Evolutionary conservation across 2,329 filamentous ascomycete genomes (phyloP).

Genomic region (Claviceps cyperi): DNA sequence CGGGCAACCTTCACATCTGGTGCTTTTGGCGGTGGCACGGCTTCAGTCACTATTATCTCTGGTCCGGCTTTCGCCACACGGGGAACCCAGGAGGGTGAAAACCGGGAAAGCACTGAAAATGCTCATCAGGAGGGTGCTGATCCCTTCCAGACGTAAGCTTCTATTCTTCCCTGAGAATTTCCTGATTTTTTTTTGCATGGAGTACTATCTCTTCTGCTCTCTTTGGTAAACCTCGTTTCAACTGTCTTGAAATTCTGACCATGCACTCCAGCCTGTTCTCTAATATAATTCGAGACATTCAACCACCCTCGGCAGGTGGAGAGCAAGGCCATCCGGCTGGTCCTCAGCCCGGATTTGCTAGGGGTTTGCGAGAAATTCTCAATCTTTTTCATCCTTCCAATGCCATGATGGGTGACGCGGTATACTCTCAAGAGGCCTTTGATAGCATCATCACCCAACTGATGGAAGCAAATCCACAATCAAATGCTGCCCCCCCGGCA

Average conservation of each 20-base stretch:
- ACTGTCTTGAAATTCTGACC: conserved; percentile 3
- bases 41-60: conserved; percentile 35
- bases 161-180: not conserved
- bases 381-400: conserved; percentile 38
- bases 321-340: conserved; percentile 11
- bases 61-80: conserved; percentile 16
- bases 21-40: conserved; percentile 24
- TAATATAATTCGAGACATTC: conserved; percentile 26
- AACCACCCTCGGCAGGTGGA: conserved; percentile 15
- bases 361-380: conserved; percentile 38
- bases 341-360: conserved; percentile 11
- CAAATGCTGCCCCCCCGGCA: conserved; percentile 71
- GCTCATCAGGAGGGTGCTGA: conserved; percentile 12
- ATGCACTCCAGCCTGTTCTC: conserved; percentile 28
- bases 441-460: conserved; percentile 78
- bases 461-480: conserved; percentile 68
- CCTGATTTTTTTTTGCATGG: too few species aligned
- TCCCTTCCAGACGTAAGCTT: conserved; percentile 34
- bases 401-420: conserved; percentile 57
- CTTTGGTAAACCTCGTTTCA: not conserved
- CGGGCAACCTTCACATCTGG: conserved; percentile 24
- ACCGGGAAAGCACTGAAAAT: not conserved
- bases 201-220: not conserved
- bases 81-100: not conserved
- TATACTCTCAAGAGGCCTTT: conserved; percentile 80